A percentile compares a stretch with the other conserved stretches of the same genome.
phyloP scores from a whole-genome alignment of 306 rosid species.

The Potentilla sterilis region DNA sequence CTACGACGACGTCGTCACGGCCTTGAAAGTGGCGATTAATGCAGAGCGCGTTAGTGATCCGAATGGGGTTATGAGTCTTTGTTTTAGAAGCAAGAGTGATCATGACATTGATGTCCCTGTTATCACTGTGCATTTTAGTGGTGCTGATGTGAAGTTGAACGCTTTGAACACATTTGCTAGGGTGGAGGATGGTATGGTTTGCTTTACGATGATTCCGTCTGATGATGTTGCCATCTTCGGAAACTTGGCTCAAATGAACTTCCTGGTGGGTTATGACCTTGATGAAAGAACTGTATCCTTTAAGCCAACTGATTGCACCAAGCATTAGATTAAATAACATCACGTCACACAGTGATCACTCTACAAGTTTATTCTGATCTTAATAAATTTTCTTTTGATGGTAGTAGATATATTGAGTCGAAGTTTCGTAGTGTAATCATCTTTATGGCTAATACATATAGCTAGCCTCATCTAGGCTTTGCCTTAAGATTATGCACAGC shows the following conservation, averaged over 20 bases:
- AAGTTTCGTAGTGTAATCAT: background rate
- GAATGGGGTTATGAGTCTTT: constrained; percentile 23
- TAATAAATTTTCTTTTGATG: background rate
- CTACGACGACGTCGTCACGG: constrained; percentile 22
- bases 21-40: constrained; percentile 19
- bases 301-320: constrained; percentile 38
- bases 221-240: constrained; percentile 30
- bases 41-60: constrained; percentile 41
- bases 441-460: background rate
- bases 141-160: constrained; percentile 46
- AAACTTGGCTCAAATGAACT: constrained; percentile 55
- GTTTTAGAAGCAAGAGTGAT: constrained; percentile 21
- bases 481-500: background rate
- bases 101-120: constrained; percentile 25
- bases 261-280: constrained; percentile 48
- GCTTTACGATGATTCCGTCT: constrained; percentile 27
- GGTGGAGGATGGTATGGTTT: constrained; percentile 28
- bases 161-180: constrained; percentile 32
- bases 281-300: constrained; percentile 35
- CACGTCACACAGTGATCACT: background rate
- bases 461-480: background rate
- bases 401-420: background rate
- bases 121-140: constrained; percentile 46
- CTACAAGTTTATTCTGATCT: background rate
- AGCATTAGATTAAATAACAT: background rate